These are phyloP conservation scores for Dryadomyces quercivorus DNA, from an alignment of 2,329 filamentous ascomycete species.

Conservation along the genomic window DNA sequence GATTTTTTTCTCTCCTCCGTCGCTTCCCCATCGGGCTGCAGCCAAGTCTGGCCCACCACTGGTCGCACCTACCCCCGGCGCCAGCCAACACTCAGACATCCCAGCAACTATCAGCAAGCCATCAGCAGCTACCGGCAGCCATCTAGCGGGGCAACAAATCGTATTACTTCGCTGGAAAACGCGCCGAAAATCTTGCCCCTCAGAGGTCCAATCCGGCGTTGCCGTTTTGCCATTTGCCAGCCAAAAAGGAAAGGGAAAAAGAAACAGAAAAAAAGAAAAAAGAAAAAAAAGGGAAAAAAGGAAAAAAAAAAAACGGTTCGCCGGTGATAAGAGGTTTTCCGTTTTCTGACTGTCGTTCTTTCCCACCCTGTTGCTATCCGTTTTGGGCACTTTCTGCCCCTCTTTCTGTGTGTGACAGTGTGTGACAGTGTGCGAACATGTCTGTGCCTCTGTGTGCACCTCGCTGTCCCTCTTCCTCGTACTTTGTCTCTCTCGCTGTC, in stretches of 20 bases:
- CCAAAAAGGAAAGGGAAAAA: background rate
- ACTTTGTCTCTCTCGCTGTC: too few species aligned
- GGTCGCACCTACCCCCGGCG: background rate
- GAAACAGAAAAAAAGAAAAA: too few species aligned
- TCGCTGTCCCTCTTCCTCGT: too few species aligned
- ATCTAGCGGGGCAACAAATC: slow-evolving; percentile 4
- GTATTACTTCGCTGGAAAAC: slow-evolving; percentile 11
- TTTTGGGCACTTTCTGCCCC: too few species aligned
- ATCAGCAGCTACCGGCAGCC: background rate
- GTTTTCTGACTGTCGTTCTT: too few species aligned
- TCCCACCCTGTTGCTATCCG: too few species aligned
- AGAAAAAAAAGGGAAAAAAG: background rate
- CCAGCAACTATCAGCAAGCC: too few species aligned
- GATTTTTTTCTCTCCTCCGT: background rate
- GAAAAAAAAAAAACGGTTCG: too few species aligned
- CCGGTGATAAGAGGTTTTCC: too few species aligned
- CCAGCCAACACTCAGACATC: too few species aligned
- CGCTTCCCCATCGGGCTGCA: slow-evolving; percentile 1
- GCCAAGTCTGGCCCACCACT: background rate
- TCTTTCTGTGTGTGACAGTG: too few species aligned
- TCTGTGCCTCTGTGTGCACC: background rate
- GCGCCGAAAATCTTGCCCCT: slow-evolving; percentile 14
- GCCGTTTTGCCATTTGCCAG: background rate
- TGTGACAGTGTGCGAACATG: too few species aligned
- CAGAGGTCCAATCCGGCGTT: slow-evolving; percentile 3